Evolutionary conservation across 1,139 yeast species (phyloP).

Genomic region (Geotrichum armillariae): DNA sequence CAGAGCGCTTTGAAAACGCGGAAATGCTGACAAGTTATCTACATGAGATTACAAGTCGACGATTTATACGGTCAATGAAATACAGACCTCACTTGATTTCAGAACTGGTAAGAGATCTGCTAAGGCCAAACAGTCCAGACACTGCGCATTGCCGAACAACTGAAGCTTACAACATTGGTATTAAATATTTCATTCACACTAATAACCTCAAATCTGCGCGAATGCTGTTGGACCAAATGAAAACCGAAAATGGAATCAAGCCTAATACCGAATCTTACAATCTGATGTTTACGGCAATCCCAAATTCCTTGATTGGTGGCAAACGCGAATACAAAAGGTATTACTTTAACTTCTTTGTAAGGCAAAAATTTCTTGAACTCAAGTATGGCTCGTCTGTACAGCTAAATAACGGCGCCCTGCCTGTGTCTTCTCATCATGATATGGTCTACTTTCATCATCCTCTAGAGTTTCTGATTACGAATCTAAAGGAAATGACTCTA

Average conservation of each 20-base stretch:
- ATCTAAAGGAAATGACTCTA: slow-evolving; percentile 39
- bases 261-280: slow-evolving; percentile 49
- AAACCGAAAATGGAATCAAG: slow-evolving; percentile 34
- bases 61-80: slow-evolving; percentile 19
- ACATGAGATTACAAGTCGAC: slow-evolving; percentile 16
- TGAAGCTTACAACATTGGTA: slow-evolving; percentile 46
- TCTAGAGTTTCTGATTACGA: slow-evolving; percentile 21
- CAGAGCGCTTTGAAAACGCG: slow-evolving; percentile 21
- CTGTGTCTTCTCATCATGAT: slow-evolving; percentile 28
- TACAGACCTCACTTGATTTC: slow-evolving; percentile 22
- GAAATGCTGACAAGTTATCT: slow-evolving; percentile 22
- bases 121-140: slow-evolving; percentile 43
- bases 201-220: slow-evolving; percentile 46
- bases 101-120: slow-evolving; percentile 38
- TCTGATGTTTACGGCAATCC: slow-evolving; percentile 35
- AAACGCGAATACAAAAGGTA: slow-evolving; percentile 16
- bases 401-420: slow-evolving; percentile 21
- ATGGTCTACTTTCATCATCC: slow-evolving; percentile 32
- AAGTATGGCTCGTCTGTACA: background rate
- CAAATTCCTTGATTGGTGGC: slow-evolving; percentile 15
- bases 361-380: slow-evolving; percentile 1
- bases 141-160: slow-evolving; percentile 41
- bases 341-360: slow-evolving; percentile 14
- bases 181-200: slow-evolving; percentile 43
- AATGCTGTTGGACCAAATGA: slow-evolving; percentile 45